Evolutionary conservation across 371 early-diverging fungal genomes (phyloP), one percentile per base, ranked within the genome.

Genomic region (Chytridium lagenaria): DNA sequence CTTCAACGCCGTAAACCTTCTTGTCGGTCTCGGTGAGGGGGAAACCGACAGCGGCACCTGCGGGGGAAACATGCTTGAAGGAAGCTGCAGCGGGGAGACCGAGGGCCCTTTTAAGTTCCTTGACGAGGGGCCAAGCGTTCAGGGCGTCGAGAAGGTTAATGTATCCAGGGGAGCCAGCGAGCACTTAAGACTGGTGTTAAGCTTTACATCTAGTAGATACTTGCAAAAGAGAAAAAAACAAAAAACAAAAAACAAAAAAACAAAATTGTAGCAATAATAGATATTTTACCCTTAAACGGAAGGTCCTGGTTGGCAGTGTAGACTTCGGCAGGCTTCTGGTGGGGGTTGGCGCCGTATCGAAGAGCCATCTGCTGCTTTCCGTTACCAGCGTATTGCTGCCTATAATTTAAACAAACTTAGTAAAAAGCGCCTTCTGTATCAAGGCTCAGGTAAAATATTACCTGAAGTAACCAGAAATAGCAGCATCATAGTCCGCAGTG

Each of bases 21-120:
- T 89, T 87, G 80, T 98, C 98, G 52, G 85, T 86, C 36, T 91
- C 93, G 31, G 83, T 79, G 52, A 98, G 85, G 15, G 94, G 92
- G 34, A 91, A 83, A 37, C 93, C 98, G 67, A 98, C 93, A 59
- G 98, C 97, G 55, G 96, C 98, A 80, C 98, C 98, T 65, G 98
- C 98, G 40, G 98, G 98, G 26, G 95, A 95, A 59, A 97, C 97
- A 83, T 98, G 98, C 88, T 98, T 97, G 90, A 98, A 98, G 34
- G 96, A 97, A 69, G 98, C 98, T 70, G 98, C 97, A 31, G 98
- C 97, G 36, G 93, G 92, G 63, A 93, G 80, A 26, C 86, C 86
- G 15, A 90, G 80, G 23, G 94, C 91, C 37, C 80, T 67, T 52
- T 86, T 83, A 64, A 95, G 87, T 75, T 95, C 97, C 89, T 97